A percentile compares a stretch with the other conserved stretches of the same genome.
These are phyloP conservation scores for Triticum urartu DNA, from an alignment of 176 grass and related monocot species.

Conservation along the genomic window DNA sequence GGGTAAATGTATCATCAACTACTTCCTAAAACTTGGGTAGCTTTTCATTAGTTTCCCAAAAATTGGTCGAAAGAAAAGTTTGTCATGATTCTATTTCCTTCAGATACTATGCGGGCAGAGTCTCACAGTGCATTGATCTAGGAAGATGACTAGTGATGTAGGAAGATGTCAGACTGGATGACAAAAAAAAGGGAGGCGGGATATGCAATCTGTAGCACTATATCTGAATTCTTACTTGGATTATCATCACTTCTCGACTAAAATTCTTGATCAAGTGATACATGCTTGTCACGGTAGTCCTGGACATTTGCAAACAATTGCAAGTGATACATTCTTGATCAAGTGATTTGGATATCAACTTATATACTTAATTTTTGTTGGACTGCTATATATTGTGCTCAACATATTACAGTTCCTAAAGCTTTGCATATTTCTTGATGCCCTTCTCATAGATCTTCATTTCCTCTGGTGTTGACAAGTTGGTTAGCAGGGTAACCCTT, in stretches of 20 bases:
- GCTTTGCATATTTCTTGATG: conserved; percentile 65
- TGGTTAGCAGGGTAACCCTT: conserved; percentile 55
- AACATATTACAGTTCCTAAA: conserved; percentile 34
- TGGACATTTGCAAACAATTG: background rate
- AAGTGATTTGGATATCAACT: no score
- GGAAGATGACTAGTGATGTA: background rate
- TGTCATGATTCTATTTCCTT: background rate
- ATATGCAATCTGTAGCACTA: background rate
- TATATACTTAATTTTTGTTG: background rate
- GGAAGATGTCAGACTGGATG: no score
- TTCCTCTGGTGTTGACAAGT: conserved; percentile 41
- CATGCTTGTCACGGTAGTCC: background rate
- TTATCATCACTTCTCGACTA: background rate
- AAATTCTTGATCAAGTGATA: background rate
- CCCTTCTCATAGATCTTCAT: conserved; percentile 35
- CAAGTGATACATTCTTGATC: no score
- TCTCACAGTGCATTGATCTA: background rate
- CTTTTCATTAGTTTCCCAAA: background rate
- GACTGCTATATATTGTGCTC: no score
- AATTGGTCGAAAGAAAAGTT: background rate
- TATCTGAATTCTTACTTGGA: background rate
- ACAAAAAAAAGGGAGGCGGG: background rate
- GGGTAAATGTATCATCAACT: background rate
- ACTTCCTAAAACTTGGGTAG: background rate
- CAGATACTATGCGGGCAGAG: background rate